phyloP scores from a whole-genome alignment of 306 rosid species.

The Potentilla sterilis region DNA sequence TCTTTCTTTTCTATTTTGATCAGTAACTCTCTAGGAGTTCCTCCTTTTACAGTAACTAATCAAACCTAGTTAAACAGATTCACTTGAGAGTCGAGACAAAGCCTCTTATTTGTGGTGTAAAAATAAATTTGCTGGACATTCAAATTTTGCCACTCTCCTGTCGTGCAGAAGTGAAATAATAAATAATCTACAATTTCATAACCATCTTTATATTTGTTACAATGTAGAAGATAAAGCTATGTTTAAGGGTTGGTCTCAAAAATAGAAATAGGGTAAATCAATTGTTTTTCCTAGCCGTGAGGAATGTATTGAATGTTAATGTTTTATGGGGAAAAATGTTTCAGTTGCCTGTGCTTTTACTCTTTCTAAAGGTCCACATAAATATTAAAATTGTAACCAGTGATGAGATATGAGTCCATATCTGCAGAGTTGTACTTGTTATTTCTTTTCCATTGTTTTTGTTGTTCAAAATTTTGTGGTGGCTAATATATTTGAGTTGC shows the following conservation, averaged over 20 bases:
- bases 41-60: not conserved
- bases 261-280: not conserved
- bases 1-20: not conserved
- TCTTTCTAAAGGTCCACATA: not conserved
- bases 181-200: not conserved
- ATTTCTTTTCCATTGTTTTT: not conserved
- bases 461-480: conserved; percentile 7
- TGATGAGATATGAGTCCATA: not conserved
- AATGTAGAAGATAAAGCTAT: not conserved
- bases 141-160: not conserved
- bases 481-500: conserved; percentile 38
- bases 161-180: not conserved
- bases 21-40: not conserved
- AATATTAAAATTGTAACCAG: not conserved
- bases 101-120: not conserved
- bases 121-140: not conserved
- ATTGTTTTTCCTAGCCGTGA: not conserved
- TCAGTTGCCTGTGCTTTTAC: not conserved
- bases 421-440: not conserved
- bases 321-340: not conserved
- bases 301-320: not conserved
- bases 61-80: not conserved
- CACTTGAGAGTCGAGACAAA: not conserved
- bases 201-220: not conserved
- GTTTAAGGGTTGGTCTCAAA: not conserved